These are phyloP conservation scores for Pecoramyces ruminantium DNA, from an alignment of 192 early-diverging fungal species.

Conservation along the genomic window DNA sequence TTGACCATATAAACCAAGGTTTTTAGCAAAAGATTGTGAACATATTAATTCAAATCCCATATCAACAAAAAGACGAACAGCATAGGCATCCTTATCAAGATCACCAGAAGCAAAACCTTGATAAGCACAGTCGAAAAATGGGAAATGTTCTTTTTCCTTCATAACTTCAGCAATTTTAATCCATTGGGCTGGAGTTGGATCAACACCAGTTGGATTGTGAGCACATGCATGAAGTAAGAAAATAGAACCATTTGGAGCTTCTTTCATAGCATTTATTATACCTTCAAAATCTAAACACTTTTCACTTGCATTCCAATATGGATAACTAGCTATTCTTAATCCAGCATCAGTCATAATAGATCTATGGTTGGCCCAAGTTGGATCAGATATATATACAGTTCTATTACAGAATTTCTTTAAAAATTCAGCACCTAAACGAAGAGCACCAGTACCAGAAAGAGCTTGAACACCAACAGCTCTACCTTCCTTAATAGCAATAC, in stretches of 20 bases:
- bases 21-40: slow-evolving; percentile 91
- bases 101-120: slow-evolving; percentile 94
- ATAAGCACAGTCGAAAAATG: slow-evolving; percentile 98
- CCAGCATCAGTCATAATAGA: slow-evolving; percentile 76
- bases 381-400: slow-evolving; percentile 75
- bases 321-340: slow-evolving; percentile 66
- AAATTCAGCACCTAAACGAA: slow-evolving; percentile 68
- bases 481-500: slow-evolving; percentile 28
- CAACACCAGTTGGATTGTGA: slow-evolving; percentile 98
- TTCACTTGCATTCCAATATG: slow-evolving; percentile 71
- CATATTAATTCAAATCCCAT: slow-evolving; percentile 82
- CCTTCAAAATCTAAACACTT: slow-evolving; percentile 65
- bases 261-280: slow-evolving; percentile 44
- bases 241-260: slow-evolving; percentile 63
- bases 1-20: slow-evolving; percentile 88
- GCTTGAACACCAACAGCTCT: slow-evolving; percentile 54
- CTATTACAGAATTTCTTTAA: slow-evolving; percentile 53
- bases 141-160: slow-evolving; percentile 56
- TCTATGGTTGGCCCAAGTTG: slow-evolving; percentile 92
- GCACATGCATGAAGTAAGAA: slow-evolving; percentile 90
- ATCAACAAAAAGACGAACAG: slow-evolving; percentile 82
- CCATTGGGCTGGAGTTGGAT: slow-evolving; percentile 91
- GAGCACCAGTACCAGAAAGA: slow-evolving; percentile 91
- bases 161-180: slow-evolving; percentile 72
- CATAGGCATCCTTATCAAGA: slow-evolving; percentile 77